Evolutionary conservation across 139 green algal genomes (phyloP), one percentile per base, ranked within the genome.

Genomic region (Chlamydomonas applanata): DNA sequence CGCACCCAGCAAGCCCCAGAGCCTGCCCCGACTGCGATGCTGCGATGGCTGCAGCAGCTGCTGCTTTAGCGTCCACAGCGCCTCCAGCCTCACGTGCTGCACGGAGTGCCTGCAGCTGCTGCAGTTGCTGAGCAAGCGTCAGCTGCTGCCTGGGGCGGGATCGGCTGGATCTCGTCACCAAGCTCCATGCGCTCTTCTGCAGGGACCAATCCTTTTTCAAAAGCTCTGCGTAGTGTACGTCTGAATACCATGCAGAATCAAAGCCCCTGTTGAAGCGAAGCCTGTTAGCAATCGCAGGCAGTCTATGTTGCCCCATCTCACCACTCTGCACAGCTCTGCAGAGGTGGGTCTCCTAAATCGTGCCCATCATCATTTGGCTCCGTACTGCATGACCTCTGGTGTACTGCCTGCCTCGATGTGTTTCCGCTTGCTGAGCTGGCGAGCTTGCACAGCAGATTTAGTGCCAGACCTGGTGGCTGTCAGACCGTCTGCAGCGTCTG

Each of bases 201-300:
- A 83, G 40, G 3, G 73, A 67, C 78, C 78, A 83, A 35, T 83
- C 78, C n/a, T 76, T 72, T 54, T 83, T 72, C 36, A 83, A 66
- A 65, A 83, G 69, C 25, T 83, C 64, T 24, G 77, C 77, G 45
- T 83, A 83, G 1, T 72, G 45, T 4, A 62, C 19, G 19, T 69
- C 77, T 22, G 64, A 57, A 45, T 69, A 83, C 77, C 77, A 83
- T 0, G 72, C 66, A 14, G 78, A 73, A 11, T 83, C 68, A 35
- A 83, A 83, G 46, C 72, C 78, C 2, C 72, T 57, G 27, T 60
- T 79, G 0, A 79, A 3, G 0, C 72, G 57, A 1, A 83, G 45
- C 25, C 67, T 14, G 27, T 73, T 76, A 1, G 78, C 72, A 3
- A 79, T 69, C 13, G 77, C 65, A 0, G 77, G 77, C 24, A 82